A percentile compares a stretch with the other conserved stretches of the same genome.
These are phyloP conservation scores for Claviceps pusilla DNA, from an alignment of 2,329 filamentous ascomycete genomes.

Conservation along the genomic window DNA sequence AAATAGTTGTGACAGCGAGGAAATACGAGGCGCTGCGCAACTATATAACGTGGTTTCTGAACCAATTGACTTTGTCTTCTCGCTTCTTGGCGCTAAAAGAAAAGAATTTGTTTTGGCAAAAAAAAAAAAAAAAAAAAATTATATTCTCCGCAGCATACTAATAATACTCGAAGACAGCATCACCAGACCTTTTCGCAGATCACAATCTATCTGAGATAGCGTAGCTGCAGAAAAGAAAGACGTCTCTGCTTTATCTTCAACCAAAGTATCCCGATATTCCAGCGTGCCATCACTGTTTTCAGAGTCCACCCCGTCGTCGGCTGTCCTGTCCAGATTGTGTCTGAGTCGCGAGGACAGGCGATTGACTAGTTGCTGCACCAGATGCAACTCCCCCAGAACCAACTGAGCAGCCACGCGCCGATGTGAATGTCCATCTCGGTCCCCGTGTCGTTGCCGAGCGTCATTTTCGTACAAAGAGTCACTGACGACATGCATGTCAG, in stretches of 20 bases:
- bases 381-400: constrained; percentile 19
- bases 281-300: background rate
- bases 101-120: too few species aligned
- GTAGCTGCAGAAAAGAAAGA: background rate
- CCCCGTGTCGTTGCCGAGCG: background rate
- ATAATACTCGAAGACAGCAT: background rate
- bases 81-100: background rate
- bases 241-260: background rate
- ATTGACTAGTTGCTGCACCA: constrained; percentile 16
- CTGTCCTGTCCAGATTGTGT: background rate
- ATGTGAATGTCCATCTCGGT: background rate
- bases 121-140: background rate
- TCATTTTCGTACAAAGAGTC: background rate
- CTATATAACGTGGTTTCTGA: background rate
- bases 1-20: background rate
- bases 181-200: background rate
- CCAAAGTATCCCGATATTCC: background rate
- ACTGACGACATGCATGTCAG: background rate
- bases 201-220: background rate
- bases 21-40: background rate
- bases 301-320: background rate
- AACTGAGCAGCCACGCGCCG: constrained; percentile 10
- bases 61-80: background rate
- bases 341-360: constrained; percentile 9
- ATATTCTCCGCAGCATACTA: background rate